These are phyloP conservation scores for Durusdinium trenchii DNA, from an alignment of 73 alveolate genomes.

Conservation along the genomic window DNA sequence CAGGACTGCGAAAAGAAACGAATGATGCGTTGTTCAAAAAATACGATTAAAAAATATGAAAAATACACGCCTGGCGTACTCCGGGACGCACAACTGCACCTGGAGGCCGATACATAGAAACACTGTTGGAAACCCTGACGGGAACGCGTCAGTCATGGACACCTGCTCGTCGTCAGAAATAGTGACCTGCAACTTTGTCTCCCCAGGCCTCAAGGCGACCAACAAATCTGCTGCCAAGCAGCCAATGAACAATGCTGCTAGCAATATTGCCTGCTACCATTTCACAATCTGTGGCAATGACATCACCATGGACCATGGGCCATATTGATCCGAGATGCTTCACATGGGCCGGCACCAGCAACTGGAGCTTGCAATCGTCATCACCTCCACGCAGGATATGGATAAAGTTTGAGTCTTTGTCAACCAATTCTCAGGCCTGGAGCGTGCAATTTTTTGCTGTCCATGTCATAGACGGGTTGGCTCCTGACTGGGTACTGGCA, in stretches of 20 bases:
- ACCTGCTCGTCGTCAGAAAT: constrained; percentile 73
- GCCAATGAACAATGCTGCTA: background rate
- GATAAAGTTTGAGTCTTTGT: background rate
- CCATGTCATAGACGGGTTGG: constrained; percentile 62
- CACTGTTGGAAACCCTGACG: background rate
- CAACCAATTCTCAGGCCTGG: constrained; percentile 13
- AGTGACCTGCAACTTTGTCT: constrained; percentile 78
- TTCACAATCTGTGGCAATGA: too few relatives aligned
- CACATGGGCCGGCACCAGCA: constrained; percentile 72
- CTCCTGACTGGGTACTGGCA: background rate
- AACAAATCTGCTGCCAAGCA: background rate
- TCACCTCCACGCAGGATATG: background rate
- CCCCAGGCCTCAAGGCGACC: constrained; percentile 52
- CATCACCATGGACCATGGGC: background rate
- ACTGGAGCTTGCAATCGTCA: constrained; percentile 39
- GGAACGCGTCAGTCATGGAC: background rate
- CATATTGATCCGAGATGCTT: constrained; percentile 16
- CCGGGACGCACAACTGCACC: constrained; percentile 90
- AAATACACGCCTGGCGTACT: constrained; percentile 41
- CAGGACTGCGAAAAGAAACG: constrained; percentile 15
- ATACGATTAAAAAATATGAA: background rate
- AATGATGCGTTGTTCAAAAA: background rate
- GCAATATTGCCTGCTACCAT: too few relatives aligned
- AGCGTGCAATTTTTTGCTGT: background rate
- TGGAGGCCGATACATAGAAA: background rate